These are phyloP conservation scores for Podospora pseudoanserina DNA, from an alignment of 495 filamentous ascomycete genomes.

Conservation along the genomic window DNA sequence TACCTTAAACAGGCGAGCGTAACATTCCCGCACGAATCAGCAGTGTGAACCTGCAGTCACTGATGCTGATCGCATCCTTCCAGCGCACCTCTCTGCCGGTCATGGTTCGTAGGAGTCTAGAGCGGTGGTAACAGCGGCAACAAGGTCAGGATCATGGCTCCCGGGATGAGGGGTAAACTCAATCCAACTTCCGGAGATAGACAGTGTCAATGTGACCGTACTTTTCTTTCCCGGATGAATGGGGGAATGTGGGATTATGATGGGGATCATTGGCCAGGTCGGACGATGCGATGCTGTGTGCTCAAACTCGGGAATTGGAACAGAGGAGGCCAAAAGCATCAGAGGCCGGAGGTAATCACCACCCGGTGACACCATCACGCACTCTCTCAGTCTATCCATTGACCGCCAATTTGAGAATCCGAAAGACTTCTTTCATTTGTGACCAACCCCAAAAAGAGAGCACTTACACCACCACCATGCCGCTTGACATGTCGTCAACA, in stretches of 20 bases:
- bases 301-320: background rate
- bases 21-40: background rate
- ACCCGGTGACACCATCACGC: background rate
- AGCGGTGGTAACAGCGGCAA: background rate
- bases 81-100: background rate
- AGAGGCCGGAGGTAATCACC: background rate
- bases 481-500: constrained; percentile 2
- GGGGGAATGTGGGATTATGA: background rate
- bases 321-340: background rate
- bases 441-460: background rate
- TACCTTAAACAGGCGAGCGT: background rate
- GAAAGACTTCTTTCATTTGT: background rate
- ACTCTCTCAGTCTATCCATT: background rate
- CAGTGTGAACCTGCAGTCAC: background rate
- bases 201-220: background rate
- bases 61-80: background rate
- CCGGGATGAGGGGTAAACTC: background rate
- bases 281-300: background rate
- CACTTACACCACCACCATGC: background rate
- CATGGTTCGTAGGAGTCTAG: background rate
- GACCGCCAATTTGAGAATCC: background rate
- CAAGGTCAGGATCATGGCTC: background rate
- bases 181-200: background rate
- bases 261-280: constrained; percentile 7
- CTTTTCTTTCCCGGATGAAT: constrained; percentile 2